A percentile compares a stretch with the other conserved stretches of the same genome.
Evolutionary conservation across 345 rosid species (phyloP).

Genomic region (Pistacia vera): DNA sequence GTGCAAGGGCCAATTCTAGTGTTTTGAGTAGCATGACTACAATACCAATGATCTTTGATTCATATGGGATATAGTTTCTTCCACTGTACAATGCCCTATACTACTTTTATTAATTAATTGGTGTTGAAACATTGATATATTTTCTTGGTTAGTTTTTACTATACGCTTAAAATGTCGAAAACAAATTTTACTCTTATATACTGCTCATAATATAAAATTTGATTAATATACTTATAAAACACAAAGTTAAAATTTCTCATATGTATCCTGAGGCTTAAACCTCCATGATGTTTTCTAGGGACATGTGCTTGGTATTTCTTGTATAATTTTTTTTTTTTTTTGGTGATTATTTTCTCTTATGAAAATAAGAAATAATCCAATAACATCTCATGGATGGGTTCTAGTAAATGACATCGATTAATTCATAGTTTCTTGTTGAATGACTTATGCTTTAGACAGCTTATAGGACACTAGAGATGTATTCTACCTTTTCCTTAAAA

Average conservation of each 20-base stretch:
- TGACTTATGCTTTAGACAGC: neutral
- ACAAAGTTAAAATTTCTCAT: neutral
- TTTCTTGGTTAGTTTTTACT: neutral
- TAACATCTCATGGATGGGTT: neutral
- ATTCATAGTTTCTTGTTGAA: neutral
- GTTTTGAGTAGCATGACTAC: neutral
- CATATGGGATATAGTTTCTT: neutral
- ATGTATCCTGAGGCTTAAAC: neutral
- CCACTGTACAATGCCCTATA: neutral
- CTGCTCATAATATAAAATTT: neutral
- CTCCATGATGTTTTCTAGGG: neutral
- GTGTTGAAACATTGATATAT: neutral
- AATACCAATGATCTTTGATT: neutral
- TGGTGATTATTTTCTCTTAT: neutral
- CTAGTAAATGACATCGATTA: neutral
- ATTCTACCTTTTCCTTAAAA: slow-evolving; percentile 4
- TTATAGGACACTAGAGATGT: neutral
- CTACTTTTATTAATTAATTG: neutral
- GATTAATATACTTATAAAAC: neutral
- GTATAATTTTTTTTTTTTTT: neutral
- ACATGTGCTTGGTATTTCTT: neutral
- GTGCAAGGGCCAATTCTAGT: slow-evolving; percentile 1
- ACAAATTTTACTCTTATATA: neutral
- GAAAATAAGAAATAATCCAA: neutral
- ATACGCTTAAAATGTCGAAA: neutral